Evolutionary conservation across 768 basidiomycete species (phyloP), one percentile per base, ranked within the genome.

Genomic region (Tylopilus sp.): DNA sequence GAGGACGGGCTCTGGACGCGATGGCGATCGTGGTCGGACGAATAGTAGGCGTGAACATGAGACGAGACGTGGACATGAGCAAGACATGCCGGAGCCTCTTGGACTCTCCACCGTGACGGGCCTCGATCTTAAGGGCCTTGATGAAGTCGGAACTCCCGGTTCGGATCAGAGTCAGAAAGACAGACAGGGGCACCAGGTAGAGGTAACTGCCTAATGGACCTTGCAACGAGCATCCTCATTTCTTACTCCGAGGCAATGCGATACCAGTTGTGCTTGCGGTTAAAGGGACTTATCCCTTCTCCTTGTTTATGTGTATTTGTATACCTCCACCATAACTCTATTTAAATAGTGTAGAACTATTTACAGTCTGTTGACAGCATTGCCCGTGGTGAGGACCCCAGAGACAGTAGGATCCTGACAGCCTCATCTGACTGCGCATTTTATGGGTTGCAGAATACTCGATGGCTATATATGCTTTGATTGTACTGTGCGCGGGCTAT

Each of bases 21-120:
- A 44, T 18, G 43, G 13, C 15, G 45, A 55, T 17, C 42, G 12
- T 3, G 44, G 15, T 26, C 53, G 33, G 12, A 52, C 55, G 15
- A 18, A 26, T 4, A 47, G 40, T 25, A 22, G 26, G 13, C 63
- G 55, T 8, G 62, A 53, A 41, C 56, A 49, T 43, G 59, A 50
- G 45, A 45, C 54, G 10, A 46, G 53, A 13, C 25, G 36, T 0
- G 39, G 36, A 4, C 30, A 11, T 20, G 63, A 48, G 10, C 55
- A 35, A 9, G 54, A 52, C 13, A 13, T 6, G 25, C 47, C n/a
- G 13, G 60, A 59, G 23, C 56, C 44, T 11, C 52, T 55, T 18
- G 55, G 46, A 7, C 57, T 68, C 12, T 58, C 66, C 4, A 62
- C 66, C 17, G 50, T 70, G 4, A 66, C 38, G 17, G 66, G 68